phyloP scores from a whole-genome alignment of 75 land plant species.

The Ceratopteris richardii region DNA sequence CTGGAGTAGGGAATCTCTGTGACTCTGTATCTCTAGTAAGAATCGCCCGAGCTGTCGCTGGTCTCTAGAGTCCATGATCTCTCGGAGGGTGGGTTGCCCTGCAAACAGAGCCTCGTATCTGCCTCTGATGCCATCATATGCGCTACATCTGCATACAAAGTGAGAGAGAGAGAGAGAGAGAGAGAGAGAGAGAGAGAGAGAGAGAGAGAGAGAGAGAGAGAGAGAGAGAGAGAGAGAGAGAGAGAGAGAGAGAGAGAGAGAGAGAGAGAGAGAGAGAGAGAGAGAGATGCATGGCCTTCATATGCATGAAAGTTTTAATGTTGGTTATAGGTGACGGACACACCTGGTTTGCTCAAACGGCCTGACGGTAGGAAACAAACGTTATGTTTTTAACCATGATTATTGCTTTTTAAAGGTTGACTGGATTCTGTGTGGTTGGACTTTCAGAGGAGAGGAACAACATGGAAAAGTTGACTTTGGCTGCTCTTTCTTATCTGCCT shows the following conservation, averaged over 20 bases:
- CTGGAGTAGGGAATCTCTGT: too few species aligned
- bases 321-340: constrained; percentile 82
- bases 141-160: too few species aligned
- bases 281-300: not conserved
- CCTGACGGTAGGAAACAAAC: constrained; percentile 48
- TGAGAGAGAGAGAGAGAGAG: constrained; percentile 1
- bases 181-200: not conserved
- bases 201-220: constrained; percentile 1
- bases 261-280: not conserved
- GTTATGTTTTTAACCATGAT: not conserved
- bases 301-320: not conserved
- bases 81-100: too few species aligned
- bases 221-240: constrained; percentile 1
- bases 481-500: constrained; percentile 90
- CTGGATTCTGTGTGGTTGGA: not conserved
- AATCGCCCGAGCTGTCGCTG: too few species aligned
- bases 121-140: too few species aligned
- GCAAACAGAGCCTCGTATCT: too few species aligned
- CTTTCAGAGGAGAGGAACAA: constrained; percentile 87
- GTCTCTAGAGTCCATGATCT: too few species aligned
- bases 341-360: constrained; percentile 90
- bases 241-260: constrained; percentile 1
- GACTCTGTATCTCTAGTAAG: too few species aligned
- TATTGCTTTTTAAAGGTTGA: too few species aligned
- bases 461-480: constrained; percentile 87